These are phyloP conservation scores for Silene noctiflora DNA, from an alignment of 179 eudicot genomes.

Conservation along the genomic window DNA sequence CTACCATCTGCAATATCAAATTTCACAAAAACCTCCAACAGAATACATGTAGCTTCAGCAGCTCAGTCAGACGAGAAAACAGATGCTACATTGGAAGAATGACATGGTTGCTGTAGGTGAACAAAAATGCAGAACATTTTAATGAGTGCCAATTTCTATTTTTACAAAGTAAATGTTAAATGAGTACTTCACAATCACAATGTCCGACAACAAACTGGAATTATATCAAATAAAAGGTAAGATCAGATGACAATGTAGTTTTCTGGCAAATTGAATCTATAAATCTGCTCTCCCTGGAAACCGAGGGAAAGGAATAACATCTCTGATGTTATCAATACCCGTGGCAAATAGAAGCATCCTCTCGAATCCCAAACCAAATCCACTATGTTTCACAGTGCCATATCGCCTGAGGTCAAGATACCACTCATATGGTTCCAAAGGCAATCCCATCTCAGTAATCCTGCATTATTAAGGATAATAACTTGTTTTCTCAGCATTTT, in stretches of 20 bases:
- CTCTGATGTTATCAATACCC: constrained; percentile 93
- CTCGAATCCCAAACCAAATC: constrained; percentile 92
- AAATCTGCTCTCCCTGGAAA: constrained; percentile 95
- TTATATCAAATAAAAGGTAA: not conserved
- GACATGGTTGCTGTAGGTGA: too few species aligned
- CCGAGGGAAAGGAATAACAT: constrained; percentile 95
- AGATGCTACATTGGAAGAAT: too few species aligned
- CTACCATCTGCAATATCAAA: too few species aligned
- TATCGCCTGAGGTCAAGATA: constrained; percentile 88
- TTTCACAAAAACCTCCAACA: too few species aligned
- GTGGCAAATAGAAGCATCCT: constrained; percentile 95
- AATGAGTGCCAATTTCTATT: not conserved
- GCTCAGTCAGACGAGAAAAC: too few species aligned
- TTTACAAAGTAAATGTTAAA: not conserved
- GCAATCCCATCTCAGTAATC: constrained; percentile 82
- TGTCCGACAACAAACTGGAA: not conserved
- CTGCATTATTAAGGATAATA: constrained; percentile 35
- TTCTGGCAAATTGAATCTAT: not conserved
- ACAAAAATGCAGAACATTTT: not conserved
- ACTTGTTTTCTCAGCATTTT: not conserved
- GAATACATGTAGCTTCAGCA: too few species aligned
- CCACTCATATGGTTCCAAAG: constrained; percentile 90
- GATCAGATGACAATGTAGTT: not conserved
- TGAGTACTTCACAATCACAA: not conserved
- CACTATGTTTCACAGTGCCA: constrained; percentile 84